These are phyloP conservation scores for Ophiostoma perfectum DNA, from an alignment of 2,329 filamentous ascomycete species.

Conservation along the genomic window DNA sequence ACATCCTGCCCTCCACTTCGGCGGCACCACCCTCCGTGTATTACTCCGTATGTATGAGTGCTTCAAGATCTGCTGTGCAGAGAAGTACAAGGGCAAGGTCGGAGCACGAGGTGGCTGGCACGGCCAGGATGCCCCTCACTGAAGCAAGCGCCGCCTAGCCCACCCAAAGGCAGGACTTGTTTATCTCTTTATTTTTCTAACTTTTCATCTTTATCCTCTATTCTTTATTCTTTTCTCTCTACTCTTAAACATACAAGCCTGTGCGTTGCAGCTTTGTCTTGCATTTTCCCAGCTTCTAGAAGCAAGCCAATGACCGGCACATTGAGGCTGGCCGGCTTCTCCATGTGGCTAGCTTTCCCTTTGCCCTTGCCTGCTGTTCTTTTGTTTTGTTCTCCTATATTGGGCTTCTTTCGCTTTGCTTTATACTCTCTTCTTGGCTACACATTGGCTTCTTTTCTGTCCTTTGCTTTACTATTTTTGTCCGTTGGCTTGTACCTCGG, in stretches of 20 bases:
- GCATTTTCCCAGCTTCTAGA: neutral
- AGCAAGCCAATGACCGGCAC: neutral
- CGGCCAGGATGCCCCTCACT: neutral
- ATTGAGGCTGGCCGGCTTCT: neutral
- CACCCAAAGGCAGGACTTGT: neutral
- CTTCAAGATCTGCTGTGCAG: slow-evolving; percentile 10
- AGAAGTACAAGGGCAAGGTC: neutral
- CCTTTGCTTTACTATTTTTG: neutral
- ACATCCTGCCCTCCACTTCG: neutral
- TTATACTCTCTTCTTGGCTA: slow-evolving; percentile 1
- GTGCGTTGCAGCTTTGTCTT: no score
- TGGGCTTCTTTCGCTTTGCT: neutral
- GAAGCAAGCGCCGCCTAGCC: no score
- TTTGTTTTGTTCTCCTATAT: neutral
- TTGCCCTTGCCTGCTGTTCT: neutral
- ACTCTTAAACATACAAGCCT: no score
- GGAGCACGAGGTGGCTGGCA: neutral
- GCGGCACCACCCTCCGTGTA: neutral
- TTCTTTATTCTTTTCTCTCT: no score
- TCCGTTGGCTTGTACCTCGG: no score
- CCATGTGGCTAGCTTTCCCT: neutral
- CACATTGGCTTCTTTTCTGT: neutral
- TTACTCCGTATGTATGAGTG: slow-evolving; percentile 6
- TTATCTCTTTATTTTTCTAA: neutral
- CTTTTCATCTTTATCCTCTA: no score